Conservation (phyloP, 805 yeast genomes). For the Pichia occidentalis region DNA sequence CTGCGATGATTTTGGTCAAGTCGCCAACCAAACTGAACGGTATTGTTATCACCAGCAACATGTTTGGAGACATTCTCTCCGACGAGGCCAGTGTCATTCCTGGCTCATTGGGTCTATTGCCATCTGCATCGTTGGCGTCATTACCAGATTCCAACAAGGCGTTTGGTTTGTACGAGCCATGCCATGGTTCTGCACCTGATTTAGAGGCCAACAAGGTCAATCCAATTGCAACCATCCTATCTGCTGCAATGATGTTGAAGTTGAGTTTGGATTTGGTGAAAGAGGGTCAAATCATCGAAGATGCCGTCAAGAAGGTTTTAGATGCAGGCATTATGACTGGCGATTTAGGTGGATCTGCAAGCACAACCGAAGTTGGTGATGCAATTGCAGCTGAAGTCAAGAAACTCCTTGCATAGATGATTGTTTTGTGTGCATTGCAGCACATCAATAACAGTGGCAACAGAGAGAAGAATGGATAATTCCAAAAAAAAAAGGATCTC, state of each 20-base stretch:
- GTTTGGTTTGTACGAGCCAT: slow-evolving; percentile 95
- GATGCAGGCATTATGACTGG: slow-evolving; percentile 86
- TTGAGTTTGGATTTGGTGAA: slow-evolving; percentile 75
- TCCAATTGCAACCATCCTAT: slow-evolving; percentile 91
- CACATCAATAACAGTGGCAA: no score
- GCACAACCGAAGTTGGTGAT: slow-evolving; percentile 90
- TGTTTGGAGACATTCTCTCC: slow-evolving; percentile 97
- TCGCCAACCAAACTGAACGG: slow-evolving; percentile 90
- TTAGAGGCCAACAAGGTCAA: slow-evolving; percentile 81
- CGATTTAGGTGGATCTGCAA: slow-evolving; percentile 78
- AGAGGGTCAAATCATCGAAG: slow-evolving; percentile 84
- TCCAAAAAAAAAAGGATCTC: no score
- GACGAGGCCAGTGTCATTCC: slow-evolving; percentile 98
- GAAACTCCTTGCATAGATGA: slow-evolving; percentile 19
- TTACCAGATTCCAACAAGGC: slow-evolving; percentile 92
- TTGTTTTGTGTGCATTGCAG: neutral
- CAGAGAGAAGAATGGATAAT: no score
- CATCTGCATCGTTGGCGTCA: slow-evolving; percentile 95
- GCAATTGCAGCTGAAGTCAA: slow-evolving; percentile 76
- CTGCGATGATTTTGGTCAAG: slow-evolving; percentile 95
- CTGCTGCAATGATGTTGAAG: slow-evolving; percentile 96
- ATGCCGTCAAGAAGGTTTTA: slow-evolving; percentile 77
- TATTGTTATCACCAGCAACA: slow-evolving; percentile 84
- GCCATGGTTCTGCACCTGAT: slow-evolving; percentile 98
- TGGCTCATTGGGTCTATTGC: slow-evolving; percentile 92